Conservation (phyloP, 192 early-diverging fungal species). For the Backusella mclennaniae region DNA sequence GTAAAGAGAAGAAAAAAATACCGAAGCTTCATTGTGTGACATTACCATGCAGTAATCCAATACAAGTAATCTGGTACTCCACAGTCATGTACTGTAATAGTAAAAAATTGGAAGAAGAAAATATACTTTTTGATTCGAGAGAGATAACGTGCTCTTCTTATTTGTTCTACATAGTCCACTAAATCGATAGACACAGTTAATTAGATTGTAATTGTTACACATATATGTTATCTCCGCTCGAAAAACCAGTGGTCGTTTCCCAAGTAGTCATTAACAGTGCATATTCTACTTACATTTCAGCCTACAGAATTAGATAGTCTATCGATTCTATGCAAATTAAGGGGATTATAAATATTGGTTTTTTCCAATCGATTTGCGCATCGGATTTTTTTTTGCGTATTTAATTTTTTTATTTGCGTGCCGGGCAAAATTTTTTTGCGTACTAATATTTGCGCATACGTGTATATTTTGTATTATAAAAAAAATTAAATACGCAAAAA, state of each 20-base stretch:
- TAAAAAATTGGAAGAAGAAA: background rate
- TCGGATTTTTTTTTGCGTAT: too few species aligned
- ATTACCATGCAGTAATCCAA: background rate
- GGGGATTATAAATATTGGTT: background rate
- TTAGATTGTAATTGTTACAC: background rate
- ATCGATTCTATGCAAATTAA: background rate
- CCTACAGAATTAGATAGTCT: background rate
- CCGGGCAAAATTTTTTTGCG: too few species aligned
- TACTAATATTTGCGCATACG: too few species aligned
- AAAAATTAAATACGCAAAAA: too few species aligned
- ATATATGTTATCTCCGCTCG: background rate
- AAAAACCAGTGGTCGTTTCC: background rate
- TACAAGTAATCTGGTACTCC: background rate
- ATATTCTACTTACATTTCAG: background rate
- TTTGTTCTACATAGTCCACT: background rate
- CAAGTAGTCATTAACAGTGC: background rate
- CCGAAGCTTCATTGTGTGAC: background rate
- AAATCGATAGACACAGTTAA: background rate
- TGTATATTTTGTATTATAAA: too few species aligned
- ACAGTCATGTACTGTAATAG: background rate
- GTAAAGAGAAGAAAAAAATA: background rate
- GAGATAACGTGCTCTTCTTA: background rate
- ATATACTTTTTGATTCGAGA: background rate
- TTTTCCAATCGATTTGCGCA: too few species aligned
- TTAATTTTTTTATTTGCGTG: too few species aligned